Evolutionary conservation across 2,329 filamentous ascomycete genomes (phyloP).

Genomic region (Paecilomyces variotii): DNA sequence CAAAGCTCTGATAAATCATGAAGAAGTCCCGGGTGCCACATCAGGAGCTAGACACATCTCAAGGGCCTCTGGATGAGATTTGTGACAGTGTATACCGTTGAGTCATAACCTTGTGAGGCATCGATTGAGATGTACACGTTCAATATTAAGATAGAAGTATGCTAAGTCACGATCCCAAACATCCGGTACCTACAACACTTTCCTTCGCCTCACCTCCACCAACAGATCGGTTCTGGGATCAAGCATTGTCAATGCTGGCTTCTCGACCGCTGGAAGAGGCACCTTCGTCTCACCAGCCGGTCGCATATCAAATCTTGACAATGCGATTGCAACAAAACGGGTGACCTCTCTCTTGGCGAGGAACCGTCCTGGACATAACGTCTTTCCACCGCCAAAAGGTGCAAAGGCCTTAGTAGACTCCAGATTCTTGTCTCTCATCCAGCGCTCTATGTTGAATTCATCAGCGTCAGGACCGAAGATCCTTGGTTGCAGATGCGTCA

Average conservation of each 20-base stretch:
- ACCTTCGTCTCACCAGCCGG: neutral
- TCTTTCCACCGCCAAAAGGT: neutral
- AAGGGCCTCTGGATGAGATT: no score
- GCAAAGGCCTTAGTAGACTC: neutral
- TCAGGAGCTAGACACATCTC: no score
- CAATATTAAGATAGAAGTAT: neutral
- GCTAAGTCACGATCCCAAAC: neutral
- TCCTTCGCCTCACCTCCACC: neutral
- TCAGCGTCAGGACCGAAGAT: neutral
- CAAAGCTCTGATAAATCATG: no score
- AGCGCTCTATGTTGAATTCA: neutral
- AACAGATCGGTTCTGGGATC: neutral
- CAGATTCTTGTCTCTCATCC: neutral
- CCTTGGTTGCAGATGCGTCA: neutral
- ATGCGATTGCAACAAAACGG: neutral
- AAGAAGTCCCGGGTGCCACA: no score
- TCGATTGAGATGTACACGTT: neutral
- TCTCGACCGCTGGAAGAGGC: neutral
- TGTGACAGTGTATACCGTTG: no score
- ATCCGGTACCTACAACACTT: neutral
- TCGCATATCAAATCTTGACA: neutral
- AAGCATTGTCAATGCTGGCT: neutral
- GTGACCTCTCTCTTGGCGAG: neutral
- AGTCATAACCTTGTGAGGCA: no score
- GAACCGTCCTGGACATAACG: neutral